Evolutionary conservation across 1,139 yeast species (phyloP).

Genomic region (Taiozyma sp.): DNA sequence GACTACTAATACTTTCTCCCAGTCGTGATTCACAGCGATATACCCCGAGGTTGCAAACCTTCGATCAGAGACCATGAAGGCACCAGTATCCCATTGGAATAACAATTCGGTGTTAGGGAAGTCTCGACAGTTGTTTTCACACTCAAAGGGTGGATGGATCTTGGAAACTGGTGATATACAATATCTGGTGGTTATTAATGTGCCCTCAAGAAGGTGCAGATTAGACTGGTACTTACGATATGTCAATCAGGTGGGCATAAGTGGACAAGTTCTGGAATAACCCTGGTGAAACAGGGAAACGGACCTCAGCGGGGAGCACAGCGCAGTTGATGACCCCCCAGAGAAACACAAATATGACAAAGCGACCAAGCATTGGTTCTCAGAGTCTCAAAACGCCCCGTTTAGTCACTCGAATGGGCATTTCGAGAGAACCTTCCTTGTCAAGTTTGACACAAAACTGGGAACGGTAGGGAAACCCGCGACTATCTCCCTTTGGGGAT

Average conservation of each 20-base stretch:
- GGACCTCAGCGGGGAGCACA: neutral
- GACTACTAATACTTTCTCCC: constrained; percentile 31
- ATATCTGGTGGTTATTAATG: constrained; percentile 22
- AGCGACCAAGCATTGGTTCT: neutral
- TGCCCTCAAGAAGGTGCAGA: neutral
- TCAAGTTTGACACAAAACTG: neutral
- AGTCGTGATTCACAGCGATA: constrained; percentile 21
- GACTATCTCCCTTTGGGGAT: neutral
- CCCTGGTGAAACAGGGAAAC: constrained; percentile 3
- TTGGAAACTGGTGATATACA: constrained; percentile 37
- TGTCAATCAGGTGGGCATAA: constrained; percentile 42
- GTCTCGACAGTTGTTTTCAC: constrained; percentile 37
- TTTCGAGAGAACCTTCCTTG: neutral
- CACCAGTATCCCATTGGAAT: constrained; percentile 39
- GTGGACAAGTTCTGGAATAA: constrained; percentile 11
- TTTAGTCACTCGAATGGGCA: neutral
- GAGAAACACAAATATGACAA: neutral
- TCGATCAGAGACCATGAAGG: constrained; percentile 27
- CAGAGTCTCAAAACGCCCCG: neutral
- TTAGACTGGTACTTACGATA: constrained; percentile 26
- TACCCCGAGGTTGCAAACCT: constrained; percentile 31
- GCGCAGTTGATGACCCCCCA: neutral
- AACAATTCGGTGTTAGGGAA: constrained; percentile 41
- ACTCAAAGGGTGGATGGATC: constrained; percentile 40
- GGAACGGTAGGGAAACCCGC: neutral